These are phyloP conservation scores for Aechmea fasciata DNA, from an alignment of 176 grass and related monocot genomes.

Conservation along the genomic window DNA sequence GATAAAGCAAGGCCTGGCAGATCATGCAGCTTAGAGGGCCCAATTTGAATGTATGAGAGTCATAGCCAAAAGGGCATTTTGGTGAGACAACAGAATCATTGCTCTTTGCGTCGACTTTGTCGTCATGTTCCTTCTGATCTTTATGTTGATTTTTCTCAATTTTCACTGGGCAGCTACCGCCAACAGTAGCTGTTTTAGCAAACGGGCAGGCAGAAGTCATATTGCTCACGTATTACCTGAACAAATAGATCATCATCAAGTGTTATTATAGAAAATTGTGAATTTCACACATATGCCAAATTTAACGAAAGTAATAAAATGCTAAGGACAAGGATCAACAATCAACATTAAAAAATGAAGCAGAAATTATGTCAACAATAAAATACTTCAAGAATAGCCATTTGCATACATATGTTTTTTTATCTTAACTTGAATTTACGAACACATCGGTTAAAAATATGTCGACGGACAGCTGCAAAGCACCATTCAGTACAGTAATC, in stretches of 20 bases:
- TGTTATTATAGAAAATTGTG: not conserved
- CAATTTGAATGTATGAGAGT: slow-evolving; percentile 82
- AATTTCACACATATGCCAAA: not conserved
- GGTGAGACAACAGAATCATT: slow-evolving; percentile 33
- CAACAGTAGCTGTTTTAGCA: slow-evolving; percentile 28
- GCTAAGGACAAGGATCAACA: not conserved
- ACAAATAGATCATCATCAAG: slow-evolving; percentile 1
- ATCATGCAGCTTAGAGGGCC: slow-evolving; percentile 97
- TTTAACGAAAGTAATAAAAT: not conserved
- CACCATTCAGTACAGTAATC: not conserved
- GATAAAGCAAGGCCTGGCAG: slow-evolving; percentile 62
- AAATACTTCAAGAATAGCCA: not conserved
- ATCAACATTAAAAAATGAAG: not conserved
- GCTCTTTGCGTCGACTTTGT: slow-evolving; percentile 16
- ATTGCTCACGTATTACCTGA: slow-evolving; percentile 14
- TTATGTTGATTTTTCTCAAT: slow-evolving; percentile 12
- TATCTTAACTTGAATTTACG: not conserved
- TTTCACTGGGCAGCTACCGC: slow-evolving; percentile 48
- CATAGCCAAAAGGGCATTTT: slow-evolving; percentile 91
- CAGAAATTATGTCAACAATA: not conserved
- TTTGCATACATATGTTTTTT: not conserved
- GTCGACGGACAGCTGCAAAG: not conserved
- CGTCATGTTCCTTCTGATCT: slow-evolving; percentile 20
- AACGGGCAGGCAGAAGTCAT: slow-evolving; percentile 50
- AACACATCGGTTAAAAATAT: not conserved